Conservation (phyloP, 2,329 filamentous ascomycete species). For the Thermomyces lanuginosus region DNA sequence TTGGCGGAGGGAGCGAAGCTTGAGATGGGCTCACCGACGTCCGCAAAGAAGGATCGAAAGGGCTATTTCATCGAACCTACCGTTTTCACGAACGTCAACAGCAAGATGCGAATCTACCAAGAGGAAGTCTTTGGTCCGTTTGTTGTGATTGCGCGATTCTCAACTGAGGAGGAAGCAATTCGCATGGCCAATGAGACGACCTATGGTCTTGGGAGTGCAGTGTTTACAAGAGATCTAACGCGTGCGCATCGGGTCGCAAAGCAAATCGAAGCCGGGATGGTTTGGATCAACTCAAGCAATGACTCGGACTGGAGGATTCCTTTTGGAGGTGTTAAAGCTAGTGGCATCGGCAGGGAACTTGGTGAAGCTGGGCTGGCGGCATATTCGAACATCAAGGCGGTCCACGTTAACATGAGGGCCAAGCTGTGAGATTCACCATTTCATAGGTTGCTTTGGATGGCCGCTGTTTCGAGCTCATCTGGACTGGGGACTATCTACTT, state of each 20-base stretch:
- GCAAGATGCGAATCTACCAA: conserved; percentile 22
- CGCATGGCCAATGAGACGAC: conserved; percentile 24
- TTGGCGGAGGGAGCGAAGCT: conserved; percentile 27
- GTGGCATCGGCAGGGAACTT: conserved; percentile 35
- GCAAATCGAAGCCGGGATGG: conserved; percentile 29
- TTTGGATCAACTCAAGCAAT: conserved; percentile 31
- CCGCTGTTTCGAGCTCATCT: too few species aligned
- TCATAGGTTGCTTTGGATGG: too few species aligned
- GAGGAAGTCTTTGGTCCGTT: conserved; percentile 32
- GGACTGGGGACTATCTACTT: too few species aligned
- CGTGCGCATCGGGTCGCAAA: conserved; percentile 26
- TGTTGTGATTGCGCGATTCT: conserved; percentile 25
- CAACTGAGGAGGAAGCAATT: conserved; percentile 25
- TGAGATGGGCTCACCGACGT: conserved; percentile 17
- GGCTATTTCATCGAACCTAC: conserved; percentile 27
- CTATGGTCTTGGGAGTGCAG: conserved; percentile 27
- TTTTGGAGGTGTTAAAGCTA: conserved; percentile 31
- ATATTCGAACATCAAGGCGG: conserved; percentile 25
- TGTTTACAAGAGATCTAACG: conserved; percentile 27
- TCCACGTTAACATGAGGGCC: conserved; percentile 26
- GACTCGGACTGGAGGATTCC: conserved; percentile 27
- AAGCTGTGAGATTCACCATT: conserved; percentile 15
- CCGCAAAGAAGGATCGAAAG: conserved; percentile 15
- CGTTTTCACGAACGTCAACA: conserved; percentile 20
- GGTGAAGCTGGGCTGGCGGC: conserved; percentile 26